Conservation (phyloP, 129 eudicot species). For the Helianthus annuus region HanXRQr2.0-SUNRISE NC_035441.2:178540595-178541094, state of each 20-base stretch:
- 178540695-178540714: constrained; percentile 10
- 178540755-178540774: not conserved
- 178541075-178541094: too few species aligned
- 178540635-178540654: constrained; percentile 73
- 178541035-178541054: too few species aligned
- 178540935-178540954: too few species aligned
- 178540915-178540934: not conserved
- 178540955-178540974: too few species aligned
- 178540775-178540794: constrained; percentile 42
- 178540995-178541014: too few species aligned
- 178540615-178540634: constrained; percentile 76
- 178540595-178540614: constrained; percentile 61
- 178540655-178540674: constrained; percentile 76
- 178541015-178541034: too few species aligned
- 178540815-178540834: constrained; percentile 91
- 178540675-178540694: constrained; percentile 50
- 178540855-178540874: constrained; percentile 94
- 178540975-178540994: too few species aligned
- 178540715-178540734: not conserved
- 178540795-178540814: constrained; percentile 70
- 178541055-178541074: too few species aligned
- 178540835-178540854: constrained; percentile 76
- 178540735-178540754: not conserved
- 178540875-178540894: constrained; percentile 82
- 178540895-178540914: not conserved